Conservation (phyloP, 768 basidiomycete species). For the Guyanaporus albipodus region DNA sequence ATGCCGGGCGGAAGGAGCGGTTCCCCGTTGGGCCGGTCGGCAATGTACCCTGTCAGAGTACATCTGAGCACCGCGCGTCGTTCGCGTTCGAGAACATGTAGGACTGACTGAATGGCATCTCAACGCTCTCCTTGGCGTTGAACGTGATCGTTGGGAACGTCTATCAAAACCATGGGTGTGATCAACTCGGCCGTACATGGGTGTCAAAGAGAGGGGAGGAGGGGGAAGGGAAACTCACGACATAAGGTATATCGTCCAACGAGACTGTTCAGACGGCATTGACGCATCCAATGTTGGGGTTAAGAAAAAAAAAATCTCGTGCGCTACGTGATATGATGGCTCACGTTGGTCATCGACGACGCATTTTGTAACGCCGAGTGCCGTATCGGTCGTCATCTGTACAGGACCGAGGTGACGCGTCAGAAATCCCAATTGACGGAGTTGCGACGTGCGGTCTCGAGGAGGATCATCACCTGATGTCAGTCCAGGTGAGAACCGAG, state of each 20-base stretch:
- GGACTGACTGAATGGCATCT: constrained; percentile 93
- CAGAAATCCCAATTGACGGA: constrained; percentile 84
- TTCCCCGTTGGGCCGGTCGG: constrained; percentile 42
- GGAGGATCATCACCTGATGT: constrained; percentile 89
- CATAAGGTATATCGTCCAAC: constrained; percentile 67
- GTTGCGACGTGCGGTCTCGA: constrained; percentile 84
- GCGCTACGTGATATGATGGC: constrained; percentile 10
- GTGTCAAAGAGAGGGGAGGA: not conserved
- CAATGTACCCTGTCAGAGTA: constrained; percentile 48
- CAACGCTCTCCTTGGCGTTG: constrained; percentile 83
- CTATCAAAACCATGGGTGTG: constrained; percentile 41
- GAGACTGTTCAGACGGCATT: constrained; percentile 42
- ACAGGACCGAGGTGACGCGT: constrained; percentile 78
- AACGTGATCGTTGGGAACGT: constrained; percentile 89
- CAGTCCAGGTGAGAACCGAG: not conserved
- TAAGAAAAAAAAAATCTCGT: no score
- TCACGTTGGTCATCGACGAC: constrained; percentile 70
- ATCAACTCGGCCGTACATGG: no score
- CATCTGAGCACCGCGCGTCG: not conserved
- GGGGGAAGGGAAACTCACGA: constrained; percentile 40
- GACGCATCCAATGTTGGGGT: no score
- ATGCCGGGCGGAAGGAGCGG: constrained; percentile 88
- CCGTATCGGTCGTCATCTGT: constrained; percentile 99
- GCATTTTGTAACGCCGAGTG: constrained; percentile 83
- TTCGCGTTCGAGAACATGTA: not conserved